Conservation (phyloP, 1,139 yeast species). For the Taiozyma sp. region DNA sequence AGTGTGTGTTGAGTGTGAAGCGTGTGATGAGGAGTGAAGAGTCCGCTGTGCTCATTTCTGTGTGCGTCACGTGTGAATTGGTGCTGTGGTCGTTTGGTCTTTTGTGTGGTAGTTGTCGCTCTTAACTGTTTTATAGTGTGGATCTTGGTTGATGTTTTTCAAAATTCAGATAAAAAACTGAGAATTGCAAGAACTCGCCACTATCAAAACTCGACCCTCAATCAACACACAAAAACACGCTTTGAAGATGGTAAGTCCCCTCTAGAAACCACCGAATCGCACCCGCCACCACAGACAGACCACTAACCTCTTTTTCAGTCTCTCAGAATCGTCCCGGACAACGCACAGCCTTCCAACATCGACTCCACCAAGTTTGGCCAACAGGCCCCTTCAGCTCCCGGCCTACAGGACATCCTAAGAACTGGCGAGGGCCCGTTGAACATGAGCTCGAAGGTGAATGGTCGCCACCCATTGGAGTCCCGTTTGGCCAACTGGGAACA, state of each 20-base stretch:
- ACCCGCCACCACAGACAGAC: not conserved
- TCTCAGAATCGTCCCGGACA: constrained; percentile 46
- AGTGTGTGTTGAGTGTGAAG: constrained; percentile 8
- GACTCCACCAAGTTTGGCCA: constrained; percentile 45
- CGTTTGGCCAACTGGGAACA: constrained; percentile 77
- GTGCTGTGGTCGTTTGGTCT: not conserved
- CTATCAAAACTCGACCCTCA: not conserved
- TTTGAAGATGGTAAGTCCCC: not conserved
- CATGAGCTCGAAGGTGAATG: constrained; percentile 65
- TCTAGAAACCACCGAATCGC: not conserved
- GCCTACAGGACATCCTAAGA: constrained; percentile 52
- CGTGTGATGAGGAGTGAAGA: constrained; percentile 9
- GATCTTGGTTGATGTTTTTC: not conserved
- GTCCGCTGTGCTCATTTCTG: not conserved
- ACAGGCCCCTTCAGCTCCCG: constrained; percentile 56
- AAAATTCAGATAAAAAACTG: not conserved
- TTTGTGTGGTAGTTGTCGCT: not conserved
- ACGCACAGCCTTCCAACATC: constrained; percentile 35
- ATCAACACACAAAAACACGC: not conserved
- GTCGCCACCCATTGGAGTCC: constrained; percentile 82
- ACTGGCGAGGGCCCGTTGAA: constrained; percentile 54
- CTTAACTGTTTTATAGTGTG: not conserved
- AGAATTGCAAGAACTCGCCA: not conserved
- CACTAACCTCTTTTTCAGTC: constrained; percentile 6
- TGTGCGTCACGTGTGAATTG: not conserved